Base-by-base conservation (phyloP, 2,329 filamentous ascomycete species). In the Pleomassaria siparia region DNA sequence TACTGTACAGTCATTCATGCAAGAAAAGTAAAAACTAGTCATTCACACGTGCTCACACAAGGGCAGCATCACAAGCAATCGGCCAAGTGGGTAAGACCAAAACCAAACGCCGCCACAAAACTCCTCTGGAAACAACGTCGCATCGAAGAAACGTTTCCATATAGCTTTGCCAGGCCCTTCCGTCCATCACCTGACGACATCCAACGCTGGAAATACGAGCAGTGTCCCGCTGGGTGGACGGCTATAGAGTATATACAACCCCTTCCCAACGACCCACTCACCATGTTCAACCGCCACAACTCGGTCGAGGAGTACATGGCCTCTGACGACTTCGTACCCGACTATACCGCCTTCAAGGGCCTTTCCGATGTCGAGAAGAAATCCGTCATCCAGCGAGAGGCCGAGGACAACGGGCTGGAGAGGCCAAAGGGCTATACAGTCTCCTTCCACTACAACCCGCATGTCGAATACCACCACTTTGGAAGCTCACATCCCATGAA, bases 401-500 rank as follows among this genome's bases (percentile, higher is more conserved):
- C 80, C 32, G 77, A 82, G 51, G 72, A 77, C 52, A 77, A 89
- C 71, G 86, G 85, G 58, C 89, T 96, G 63, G 83, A 84, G 43
- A 82, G 85, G 28, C 91, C 92, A 1, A 86, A 87, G 65, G 91
- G 91, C 58, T 91, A 95, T 74, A 91, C 82, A 25, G 92, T 99
- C 39, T 96, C 92, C 9, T 97, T 91, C 73, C 94, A 99, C 71
- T 90, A 91, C 74, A 96, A 96, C 64, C 89, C 91, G 1, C 85
- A 89, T 50, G 95, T 97, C 69, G 94, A 99, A 74, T 88, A 88
- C 67, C 92, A 97, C 72, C 94, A 99, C 72, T 99, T 99, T 70
- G 94, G 94, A 56, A 87, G 89, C 74, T 91, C 89, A 9, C 94
- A 99, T 76, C 94, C 94, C 16, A 99, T 99, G 94, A 99, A 99